Evolutionary conservation across 305 asterid genomes (phyloP).

Genomic region (Fraxinus greggii): DNA sequence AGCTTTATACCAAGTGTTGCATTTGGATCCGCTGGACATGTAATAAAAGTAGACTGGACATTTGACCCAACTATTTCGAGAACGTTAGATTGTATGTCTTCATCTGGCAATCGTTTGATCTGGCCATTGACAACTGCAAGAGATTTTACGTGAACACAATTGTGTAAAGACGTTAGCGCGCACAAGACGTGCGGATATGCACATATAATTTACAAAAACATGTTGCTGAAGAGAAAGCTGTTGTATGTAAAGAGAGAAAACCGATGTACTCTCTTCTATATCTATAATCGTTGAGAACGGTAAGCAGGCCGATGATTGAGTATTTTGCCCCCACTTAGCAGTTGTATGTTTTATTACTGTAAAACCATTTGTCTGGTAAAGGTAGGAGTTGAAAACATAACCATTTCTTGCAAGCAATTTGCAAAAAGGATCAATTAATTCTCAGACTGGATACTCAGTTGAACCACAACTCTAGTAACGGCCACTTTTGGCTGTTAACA

Average conservation of each 20-base stretch:
- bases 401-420: background rate
- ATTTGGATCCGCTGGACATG: slow-evolving; percentile 94
- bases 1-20: slow-evolving; percentile 97
- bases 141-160: background rate
- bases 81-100: slow-evolving; percentile 89
- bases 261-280: background rate
- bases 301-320: background rate
- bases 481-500: background rate
- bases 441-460: background rate
- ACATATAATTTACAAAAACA: background rate
- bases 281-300: background rate
- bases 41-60: slow-evolving; percentile 78
- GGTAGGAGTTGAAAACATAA: background rate
- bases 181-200: background rate
- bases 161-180: background rate
- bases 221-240: background rate
- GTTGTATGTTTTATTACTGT: background rate
- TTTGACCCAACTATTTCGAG: slow-evolving; percentile 80
- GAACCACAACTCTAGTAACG: background rate
- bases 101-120: slow-evolving; percentile 81
- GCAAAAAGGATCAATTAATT: background rate
- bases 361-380: background rate
- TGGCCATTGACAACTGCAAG: slow-evolving; percentile 80
- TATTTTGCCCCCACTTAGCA: background rate
- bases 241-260: background rate